Conservation (phyloP, 1,284 basidiomycete species). For the Irpex rosettiformis region DNA sequence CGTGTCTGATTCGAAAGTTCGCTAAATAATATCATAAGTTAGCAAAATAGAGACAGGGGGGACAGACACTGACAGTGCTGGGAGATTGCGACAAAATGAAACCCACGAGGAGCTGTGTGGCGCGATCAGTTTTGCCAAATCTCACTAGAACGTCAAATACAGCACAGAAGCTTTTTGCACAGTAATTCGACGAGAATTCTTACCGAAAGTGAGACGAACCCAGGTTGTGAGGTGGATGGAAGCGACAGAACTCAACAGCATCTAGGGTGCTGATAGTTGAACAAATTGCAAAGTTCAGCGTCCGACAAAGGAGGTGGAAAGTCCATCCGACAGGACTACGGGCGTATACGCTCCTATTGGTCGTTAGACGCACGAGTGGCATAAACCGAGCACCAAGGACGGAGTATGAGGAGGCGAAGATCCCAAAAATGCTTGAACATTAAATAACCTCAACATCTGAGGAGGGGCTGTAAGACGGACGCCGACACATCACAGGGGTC, state of each 20-base stretch:
- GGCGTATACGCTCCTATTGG: not conserved
- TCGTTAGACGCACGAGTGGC: not conserved
- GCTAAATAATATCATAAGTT: not conserved
- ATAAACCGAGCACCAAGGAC: not conserved
- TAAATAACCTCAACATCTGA: not conserved
- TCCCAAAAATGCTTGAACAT: not conserved
- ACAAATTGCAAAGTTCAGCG: not conserved
- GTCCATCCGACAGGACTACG: not conserved
- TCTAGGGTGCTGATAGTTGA: not conserved
- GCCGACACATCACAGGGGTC: not conserved
- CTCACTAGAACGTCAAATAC: not conserved
- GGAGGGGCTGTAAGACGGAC: not conserved
- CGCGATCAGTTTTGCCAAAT: not conserved
- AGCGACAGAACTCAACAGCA: not conserved
- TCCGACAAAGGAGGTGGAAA: not conserved
- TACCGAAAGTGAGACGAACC: not conserved
- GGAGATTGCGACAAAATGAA: conserved; percentile 4
- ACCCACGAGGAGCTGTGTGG: conserved; percentile 4
- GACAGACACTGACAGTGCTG: not conserved
- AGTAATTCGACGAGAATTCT: not conserved
- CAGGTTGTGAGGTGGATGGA: not conserved
- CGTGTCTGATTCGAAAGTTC: not conserved
- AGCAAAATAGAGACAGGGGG: too few relatives aligned
- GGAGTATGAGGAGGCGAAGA: not conserved
- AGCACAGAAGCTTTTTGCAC: not conserved